A percentile compares a stretch with the other conserved stretches of the same genome.
Conservation (phyloP, 306 rosid species). For the Prunus salicina region DNA sequence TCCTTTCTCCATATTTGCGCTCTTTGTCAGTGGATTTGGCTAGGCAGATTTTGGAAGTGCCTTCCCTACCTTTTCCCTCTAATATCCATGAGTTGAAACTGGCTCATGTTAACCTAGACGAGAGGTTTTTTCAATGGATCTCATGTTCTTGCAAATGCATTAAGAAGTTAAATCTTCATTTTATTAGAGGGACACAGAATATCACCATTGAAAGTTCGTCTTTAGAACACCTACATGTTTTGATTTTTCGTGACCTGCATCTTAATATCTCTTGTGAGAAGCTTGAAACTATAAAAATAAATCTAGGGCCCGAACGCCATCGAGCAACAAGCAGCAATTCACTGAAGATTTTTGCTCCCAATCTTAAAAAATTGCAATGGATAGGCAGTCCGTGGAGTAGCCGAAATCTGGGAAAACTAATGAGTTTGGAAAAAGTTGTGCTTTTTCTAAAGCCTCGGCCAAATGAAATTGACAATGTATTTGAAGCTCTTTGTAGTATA, state of each 20-base stretch:
- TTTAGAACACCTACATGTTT: background rate
- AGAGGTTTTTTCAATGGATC: background rate
- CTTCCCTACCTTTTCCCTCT: background rate
- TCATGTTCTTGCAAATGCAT: slow-evolving; percentile 3
- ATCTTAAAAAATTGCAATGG: too few species aligned
- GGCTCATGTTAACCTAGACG: background rate
- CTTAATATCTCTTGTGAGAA: background rate
- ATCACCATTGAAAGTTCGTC: background rate
- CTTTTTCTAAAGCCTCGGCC: too few species aligned
- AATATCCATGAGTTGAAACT: background rate
- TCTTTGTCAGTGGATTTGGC: background rate
- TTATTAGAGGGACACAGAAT: too few species aligned
- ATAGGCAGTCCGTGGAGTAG: too few species aligned
- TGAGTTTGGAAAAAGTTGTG: too few species aligned
- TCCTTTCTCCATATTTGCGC: background rate
- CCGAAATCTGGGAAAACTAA: too few species aligned
- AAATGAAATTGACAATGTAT: too few species aligned
- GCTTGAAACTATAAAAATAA: background rate
- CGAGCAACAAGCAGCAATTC: too few species aligned
- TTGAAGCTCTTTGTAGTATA: too few species aligned
- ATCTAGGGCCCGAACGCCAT: too few species aligned
- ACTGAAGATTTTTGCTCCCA: too few species aligned
- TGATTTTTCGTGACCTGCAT: background rate
- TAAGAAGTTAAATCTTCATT: background rate
- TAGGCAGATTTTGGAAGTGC: background rate